Evolutionary conservation across 768 basidiomycete species (phyloP), one percentile per base, ranked within the genome.

Genomic region (Rhizopogon roseolus): DNA sequence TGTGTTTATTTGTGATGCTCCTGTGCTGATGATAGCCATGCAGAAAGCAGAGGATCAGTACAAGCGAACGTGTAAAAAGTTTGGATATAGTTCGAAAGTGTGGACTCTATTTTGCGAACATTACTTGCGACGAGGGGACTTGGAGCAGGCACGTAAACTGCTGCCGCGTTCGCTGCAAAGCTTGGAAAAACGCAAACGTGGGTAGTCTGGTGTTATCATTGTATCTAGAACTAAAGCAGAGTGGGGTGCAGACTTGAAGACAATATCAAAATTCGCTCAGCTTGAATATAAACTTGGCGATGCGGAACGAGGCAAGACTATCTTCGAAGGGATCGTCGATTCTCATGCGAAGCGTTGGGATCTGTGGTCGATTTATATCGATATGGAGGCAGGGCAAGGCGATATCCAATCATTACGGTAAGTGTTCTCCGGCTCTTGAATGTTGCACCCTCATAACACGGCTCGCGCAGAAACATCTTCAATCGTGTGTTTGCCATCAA

Each of bases 311-410:
- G 97, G 95, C 28, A 90, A 89, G 66, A 99, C 96, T 1, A 78
- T 99, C 49, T 98, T 97, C 56, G 96, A 98, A 66, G 97, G 96
- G 41, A 91, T 99, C 58, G 75, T 98, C 41, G 95, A 97, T 70
- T 92, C 90, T 13, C 93, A 98, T 73, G 88, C 93, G 4, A 98
- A 95, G 71, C 82, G 93, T 52, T 88, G 94, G 80, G 94, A 98
- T 64, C 73, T 98, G 46, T 98, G 97, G 96, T 89, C 86, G 39
- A 76, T 98, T 48, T 99, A 99, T 71, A 86, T 98, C 70, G 97
- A 99, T 68, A 95, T 97, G 88, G 92, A 98, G 66, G 86, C 85
- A 5, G 79, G 80, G 32, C 86, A 88, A 68, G 73, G 77, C 13
- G 86, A 96, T 68, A 85, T 97, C 27, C 87, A 88, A 62, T 84